These are phyloP conservation scores for Zymoseptoria passerinii DNA, from an alignment of 2,329 filamentous ascomycete species.

Conservation along the genomic window DNA sequence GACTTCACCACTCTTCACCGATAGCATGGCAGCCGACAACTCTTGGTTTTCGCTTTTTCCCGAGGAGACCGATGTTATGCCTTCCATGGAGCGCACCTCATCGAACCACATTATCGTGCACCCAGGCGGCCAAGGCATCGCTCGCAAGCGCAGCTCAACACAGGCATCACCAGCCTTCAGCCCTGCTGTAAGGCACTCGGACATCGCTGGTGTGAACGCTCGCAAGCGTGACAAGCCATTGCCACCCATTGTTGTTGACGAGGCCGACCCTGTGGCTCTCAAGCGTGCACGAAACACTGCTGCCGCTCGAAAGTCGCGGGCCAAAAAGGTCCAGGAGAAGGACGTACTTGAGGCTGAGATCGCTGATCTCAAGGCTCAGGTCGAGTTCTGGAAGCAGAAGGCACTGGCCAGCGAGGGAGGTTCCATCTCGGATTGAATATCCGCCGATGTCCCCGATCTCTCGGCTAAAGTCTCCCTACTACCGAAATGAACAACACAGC, in stretches of 20 bases:
- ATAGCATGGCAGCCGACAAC: conserved; percentile 46
- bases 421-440: conserved; percentile 6
- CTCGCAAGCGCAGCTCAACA: conserved; percentile 30
- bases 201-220: conserved; percentile 58
- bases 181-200: conserved; percentile 52
- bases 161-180: conserved; percentile 37
- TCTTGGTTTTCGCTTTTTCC: conserved; percentile 72
- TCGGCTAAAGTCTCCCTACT: background rate
- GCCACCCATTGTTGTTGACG: conserved; percentile 69
- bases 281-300: conserved; percentile 92
- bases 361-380: conserved; percentile 37
- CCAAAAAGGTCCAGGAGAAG: conserved; percentile 71
- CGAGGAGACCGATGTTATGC: conserved; percentile 33
- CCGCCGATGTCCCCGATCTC: background rate
- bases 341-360: conserved; percentile 69
- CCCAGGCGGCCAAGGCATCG: conserved; percentile 26
- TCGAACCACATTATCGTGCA: conserved; percentile 31
- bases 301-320: conserved; percentile 85
- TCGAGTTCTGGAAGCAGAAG: conserved; percentile 28
- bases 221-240: conserved; percentile 75
- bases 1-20: conserved; percentile 67
- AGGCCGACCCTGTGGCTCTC: conserved; percentile 65
- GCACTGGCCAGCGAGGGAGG: conserved; percentile 11
- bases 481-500: conserved; percentile 5
- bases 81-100: conserved; percentile 36